Evolutionary conservation across 768 basidiomycete species (phyloP).

Genomic region (Pleurotus eryngii): DNA sequence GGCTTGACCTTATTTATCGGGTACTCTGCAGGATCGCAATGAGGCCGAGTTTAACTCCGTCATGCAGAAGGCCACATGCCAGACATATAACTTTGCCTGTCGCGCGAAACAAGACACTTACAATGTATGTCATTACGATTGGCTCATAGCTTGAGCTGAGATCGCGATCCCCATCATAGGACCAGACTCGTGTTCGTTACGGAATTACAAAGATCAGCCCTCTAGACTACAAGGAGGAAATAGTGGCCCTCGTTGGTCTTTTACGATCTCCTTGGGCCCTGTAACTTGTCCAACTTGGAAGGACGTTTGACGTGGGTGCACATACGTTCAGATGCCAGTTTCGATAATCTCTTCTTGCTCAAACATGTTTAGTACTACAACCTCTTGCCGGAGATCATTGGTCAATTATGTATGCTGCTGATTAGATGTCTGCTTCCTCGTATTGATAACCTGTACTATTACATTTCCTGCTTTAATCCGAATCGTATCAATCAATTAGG

Average conservation of each 20-base stretch:
- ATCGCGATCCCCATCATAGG: conserved; percentile 40
- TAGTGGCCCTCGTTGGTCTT: conserved; percentile 51
- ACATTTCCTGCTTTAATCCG: too few relatives aligned
- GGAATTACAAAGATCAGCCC: conserved; percentile 66
- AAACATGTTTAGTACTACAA: not conserved
- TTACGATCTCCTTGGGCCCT: conserved; percentile 61
- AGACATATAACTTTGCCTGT: conserved; percentile 78
- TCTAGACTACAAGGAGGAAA: conserved; percentile 71
- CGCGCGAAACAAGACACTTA: conserved; percentile 86
- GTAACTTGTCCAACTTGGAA: conserved; percentile 14
- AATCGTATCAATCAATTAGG: too few relatives aligned
- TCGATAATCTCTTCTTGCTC: conserved; percentile 15
- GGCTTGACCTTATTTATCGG: not conserved
- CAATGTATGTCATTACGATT: conserved; percentile 50
- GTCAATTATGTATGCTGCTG: not conserved
- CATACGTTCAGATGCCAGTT: conserved; percentile 12
- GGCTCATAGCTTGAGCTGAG: not conserved
- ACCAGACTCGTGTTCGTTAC: conserved; percentile 78
- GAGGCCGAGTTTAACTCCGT: conserved; percentile 55
- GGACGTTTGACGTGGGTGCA: not conserved
- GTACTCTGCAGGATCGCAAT: conserved; percentile 47
- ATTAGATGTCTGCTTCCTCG: too few relatives aligned
- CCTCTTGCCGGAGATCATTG: conserved; percentile 8
- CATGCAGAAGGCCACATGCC: conserved; percentile 63
- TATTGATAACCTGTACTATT: too few relatives aligned